phyloP scores from a whole-genome alignment of 169 alveolate species.

The Plasmodium gaboni region DNA sequence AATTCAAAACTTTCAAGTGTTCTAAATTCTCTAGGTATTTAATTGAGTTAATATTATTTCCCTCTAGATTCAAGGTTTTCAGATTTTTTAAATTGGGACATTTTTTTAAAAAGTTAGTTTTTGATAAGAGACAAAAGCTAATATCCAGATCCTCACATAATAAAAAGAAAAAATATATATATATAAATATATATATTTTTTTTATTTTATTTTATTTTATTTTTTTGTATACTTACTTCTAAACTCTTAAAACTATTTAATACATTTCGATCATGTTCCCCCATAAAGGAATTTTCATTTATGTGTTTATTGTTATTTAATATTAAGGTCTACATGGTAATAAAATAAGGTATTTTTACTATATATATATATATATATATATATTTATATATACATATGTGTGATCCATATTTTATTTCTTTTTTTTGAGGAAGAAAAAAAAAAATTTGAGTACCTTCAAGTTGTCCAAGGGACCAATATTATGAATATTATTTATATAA shows the following conservation, averaged over 20 bases:
- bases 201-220: background rate
- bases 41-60: slow-evolving; percentile 48
- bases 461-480: slow-evolving; percentile 51
- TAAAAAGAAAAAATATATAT: background rate
- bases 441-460: slow-evolving; percentile 22
- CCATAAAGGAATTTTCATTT: slow-evolving; percentile 55
- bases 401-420: background rate
- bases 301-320: slow-evolving; percentile 69
- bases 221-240: slow-evolving; percentile 22
- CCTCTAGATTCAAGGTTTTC: slow-evolving; percentile 45
- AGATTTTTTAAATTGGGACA: slow-evolving; percentile 26
- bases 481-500: slow-evolving; percentile 31
- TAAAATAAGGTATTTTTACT: no score
- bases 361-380: no score
- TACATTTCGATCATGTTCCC: slow-evolving; percentile 10
- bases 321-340: slow-evolving; percentile 25
- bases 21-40: slow-evolving; percentile 13
- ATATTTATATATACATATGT: background rate
- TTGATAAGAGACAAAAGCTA: slow-evolving; percentile 31
- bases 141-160: slow-evolving; percentile 38
- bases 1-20: slow-evolving; percentile 17
- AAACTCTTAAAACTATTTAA: slow-evolving; percentile 27
- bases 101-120: slow-evolving; percentile 37
- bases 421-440: background rate
- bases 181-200: background rate